These are phyloP conservation scores for Hysterangium stoloniferum DNA, from an alignment of 768 basidiomycete species.

Conservation along the genomic window DNA sequence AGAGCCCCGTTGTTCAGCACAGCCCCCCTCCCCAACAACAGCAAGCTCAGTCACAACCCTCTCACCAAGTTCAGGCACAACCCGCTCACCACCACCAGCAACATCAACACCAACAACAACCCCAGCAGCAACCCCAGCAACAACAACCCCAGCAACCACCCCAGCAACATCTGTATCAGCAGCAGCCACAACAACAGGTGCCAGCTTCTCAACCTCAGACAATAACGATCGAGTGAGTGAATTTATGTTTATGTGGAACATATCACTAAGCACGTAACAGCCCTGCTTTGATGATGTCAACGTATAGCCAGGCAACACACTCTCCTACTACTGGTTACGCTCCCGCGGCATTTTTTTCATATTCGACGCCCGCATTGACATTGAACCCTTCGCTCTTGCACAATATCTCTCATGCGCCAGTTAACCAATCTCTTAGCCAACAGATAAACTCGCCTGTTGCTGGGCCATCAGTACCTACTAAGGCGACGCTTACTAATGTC, in stretches of 20 bases:
- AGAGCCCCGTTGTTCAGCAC: slow-evolving; percentile 4
- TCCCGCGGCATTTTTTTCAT: slow-evolving; percentile 10
- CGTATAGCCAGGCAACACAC: slow-evolving; percentile 2
- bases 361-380: slow-evolving; percentile 4
- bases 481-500: slow-evolving; percentile 42
- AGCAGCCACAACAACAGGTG: slow-evolving; percentile 6
- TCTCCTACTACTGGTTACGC: slow-evolving; percentile 1
- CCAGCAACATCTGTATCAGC: slow-evolving; percentile 22
- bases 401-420: background rate
- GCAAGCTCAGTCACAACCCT: slow-evolving; percentile 23
- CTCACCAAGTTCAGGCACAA: slow-evolving; percentile 19
- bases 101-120: slow-evolving; percentile 23
- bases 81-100: slow-evolving; percentile 20
- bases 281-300: slow-evolving; percentile 8
- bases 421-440: background rate
- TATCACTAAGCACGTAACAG: background rate
- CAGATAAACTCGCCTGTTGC: slow-evolving; percentile 12
- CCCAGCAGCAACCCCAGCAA: slow-evolving; percentile 18
- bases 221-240: slow-evolving; percentile 69
- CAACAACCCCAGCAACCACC: slow-evolving; percentile 15
- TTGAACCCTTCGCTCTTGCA: slow-evolving; percentile 10
- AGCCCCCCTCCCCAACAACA: slow-evolving; percentile 10
- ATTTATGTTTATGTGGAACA: slow-evolving; percentile 6
- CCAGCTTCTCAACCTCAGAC: slow-evolving; percentile 14
- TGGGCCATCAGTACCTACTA: slow-evolving; percentile 23